These are phyloP conservation scores for Teratosphaeria zuluensis DNA, from an alignment of 2,329 filamentous ascomycete species.

Conservation along the genomic window DNA sequence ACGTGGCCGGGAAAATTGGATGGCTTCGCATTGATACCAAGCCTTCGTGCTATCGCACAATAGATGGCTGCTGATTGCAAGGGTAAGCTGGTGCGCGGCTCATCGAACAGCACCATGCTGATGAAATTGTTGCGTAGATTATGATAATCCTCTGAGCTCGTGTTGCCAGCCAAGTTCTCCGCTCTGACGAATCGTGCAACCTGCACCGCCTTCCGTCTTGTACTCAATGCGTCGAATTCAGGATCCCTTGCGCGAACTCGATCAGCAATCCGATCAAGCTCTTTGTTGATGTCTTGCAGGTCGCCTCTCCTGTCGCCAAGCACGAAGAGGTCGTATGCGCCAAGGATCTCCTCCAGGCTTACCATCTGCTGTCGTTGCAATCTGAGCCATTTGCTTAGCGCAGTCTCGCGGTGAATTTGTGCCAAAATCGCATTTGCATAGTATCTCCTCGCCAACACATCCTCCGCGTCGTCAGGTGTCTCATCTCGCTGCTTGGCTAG, in stretches of 20 bases:
- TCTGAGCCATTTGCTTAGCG: constrained; percentile 65
- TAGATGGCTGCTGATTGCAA: constrained; percentile 82
- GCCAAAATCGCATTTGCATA: constrained; percentile 66
- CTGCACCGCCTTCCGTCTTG: constrained; percentile 56
- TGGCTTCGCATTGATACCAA: constrained; percentile 68
- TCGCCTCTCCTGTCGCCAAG: constrained; percentile 64
- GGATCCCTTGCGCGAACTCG: constrained; percentile 46
- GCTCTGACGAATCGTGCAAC: constrained; percentile 61
- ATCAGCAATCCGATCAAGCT: constrained; percentile 55
- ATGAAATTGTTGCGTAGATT: constrained; percentile 81
- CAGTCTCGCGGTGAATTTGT: constrained; percentile 70
- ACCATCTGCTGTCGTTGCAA: constrained; percentile 42
- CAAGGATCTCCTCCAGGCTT: constrained; percentile 63
- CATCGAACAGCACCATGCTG: constrained; percentile 64
- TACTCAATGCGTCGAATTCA: constrained; percentile 46
- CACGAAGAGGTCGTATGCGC: constrained; percentile 84
- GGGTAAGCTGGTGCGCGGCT: constrained; percentile 69
- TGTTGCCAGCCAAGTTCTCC: constrained; percentile 56
- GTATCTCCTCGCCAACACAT: constrained; percentile 69
- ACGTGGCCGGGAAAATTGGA: constrained; percentile 80
- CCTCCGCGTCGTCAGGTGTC: constrained; percentile 51
- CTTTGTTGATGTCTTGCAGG: constrained; percentile 50
- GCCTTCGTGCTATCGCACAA: constrained; percentile 62
- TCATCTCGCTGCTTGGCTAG: constrained; percentile 59
- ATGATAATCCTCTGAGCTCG: constrained; percentile 60